A percentile compares a stretch with the other conserved stretches of the same genome.
Evolutionary conservation across 2,329 filamentous ascomycete species (phyloP).

Genomic region (Nothomitra cinnamomea): DNA sequence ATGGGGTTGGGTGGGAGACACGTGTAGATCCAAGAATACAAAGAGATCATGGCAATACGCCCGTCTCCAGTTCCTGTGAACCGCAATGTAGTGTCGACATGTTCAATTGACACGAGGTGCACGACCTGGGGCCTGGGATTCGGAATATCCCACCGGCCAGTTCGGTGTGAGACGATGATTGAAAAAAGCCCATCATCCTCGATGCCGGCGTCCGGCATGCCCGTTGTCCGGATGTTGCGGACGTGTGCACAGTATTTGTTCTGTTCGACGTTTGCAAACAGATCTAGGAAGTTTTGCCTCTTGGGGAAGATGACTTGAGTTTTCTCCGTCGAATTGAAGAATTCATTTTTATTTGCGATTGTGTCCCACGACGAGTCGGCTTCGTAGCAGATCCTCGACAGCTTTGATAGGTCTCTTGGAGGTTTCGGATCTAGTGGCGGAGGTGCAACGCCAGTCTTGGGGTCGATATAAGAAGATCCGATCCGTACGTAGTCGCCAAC

Average conservation of each 20-base stretch:
- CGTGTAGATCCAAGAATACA: not conserved
- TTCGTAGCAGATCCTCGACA: too few relatives aligned
- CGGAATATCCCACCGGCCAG: not conserved
- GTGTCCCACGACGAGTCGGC: too few relatives aligned
- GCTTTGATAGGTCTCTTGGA: too few relatives aligned
- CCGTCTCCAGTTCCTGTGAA: not conserved
- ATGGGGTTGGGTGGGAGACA: not conserved
- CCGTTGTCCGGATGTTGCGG: not conserved
- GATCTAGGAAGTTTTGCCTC: not conserved
- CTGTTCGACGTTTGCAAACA: not conserved
- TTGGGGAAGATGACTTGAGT: not conserved
- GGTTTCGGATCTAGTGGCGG: too few relatives aligned
- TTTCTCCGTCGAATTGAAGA: not conserved
- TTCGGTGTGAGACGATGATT: not conserved
- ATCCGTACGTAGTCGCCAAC: too few relatives aligned
- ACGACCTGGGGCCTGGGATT: not conserved
- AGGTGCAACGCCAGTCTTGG: too few relatives aligned
- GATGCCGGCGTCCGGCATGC: not conserved
- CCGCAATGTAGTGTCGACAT: not conserved
- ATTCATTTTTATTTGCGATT: too few relatives aligned
- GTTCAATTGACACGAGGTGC: not conserved
- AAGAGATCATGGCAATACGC: not conserved
- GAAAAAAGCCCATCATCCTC: not conserved
- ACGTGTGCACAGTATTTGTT: not conserved
- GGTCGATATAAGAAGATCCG: too few relatives aligned